Evolutionary conservation across 129 eudicot genomes (phyloP).

Genomic region (Saussurea involucrata): DNA sequence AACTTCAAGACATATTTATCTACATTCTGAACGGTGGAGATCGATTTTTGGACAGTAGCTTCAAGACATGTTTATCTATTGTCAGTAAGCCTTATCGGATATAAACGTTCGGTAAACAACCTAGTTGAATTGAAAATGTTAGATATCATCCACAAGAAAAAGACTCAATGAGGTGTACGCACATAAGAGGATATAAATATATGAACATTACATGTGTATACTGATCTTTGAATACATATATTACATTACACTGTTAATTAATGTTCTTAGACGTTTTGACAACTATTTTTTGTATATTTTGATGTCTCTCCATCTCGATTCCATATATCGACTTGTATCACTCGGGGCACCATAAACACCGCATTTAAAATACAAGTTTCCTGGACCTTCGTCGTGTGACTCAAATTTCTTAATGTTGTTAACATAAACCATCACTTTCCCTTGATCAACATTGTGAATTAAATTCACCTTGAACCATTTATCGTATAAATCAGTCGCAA

Average conservation of each 20-base stretch:
- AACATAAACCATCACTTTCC: conserved; percentile 31
- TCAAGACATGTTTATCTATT: no score
- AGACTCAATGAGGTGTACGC: background rate
- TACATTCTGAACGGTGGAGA: no score
- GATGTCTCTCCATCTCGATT: conserved; percentile 45
- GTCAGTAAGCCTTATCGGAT: no score
- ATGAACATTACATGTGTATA: background rate
- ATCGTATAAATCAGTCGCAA: conserved; percentile 33
- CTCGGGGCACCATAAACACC: conserved; percentile 47
- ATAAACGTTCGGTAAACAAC: no score
- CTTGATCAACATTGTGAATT: conserved; percentile 43
- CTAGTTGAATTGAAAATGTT: background rate
- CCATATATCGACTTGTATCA: conserved; percentile 39
- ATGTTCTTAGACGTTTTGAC: background rate
- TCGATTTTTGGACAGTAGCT: no score
- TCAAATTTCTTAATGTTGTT: conserved; percentile 29
- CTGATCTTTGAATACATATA: no score
- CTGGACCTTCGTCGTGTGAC: conserved; percentile 36
- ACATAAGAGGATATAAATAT: background rate
- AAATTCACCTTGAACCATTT: conserved; percentile 46
- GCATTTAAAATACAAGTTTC: conserved; percentile 41
- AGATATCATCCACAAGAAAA: background rate
- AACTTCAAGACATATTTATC: no score
- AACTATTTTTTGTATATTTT: conserved; percentile 29
- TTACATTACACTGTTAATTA: background rate